Evolutionary conservation across 805 yeast genomes (phyloP), one percentile per base, ranked within the genome.

Genomic region (Candida golubevii): DNA sequence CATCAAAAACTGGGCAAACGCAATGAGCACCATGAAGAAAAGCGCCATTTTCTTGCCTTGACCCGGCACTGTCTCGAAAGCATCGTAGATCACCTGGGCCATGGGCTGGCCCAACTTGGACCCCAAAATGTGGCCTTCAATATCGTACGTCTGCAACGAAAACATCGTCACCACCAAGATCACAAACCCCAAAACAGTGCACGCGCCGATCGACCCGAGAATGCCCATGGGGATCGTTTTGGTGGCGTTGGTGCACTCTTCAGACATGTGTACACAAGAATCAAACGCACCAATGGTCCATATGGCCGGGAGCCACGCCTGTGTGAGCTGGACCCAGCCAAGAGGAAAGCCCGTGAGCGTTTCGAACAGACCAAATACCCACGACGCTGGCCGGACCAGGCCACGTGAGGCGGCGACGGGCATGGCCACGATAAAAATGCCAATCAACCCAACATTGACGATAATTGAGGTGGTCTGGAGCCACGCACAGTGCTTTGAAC

Each of bases 281-380:
- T 83, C 88, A 59, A 81, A 82, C 0, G 84, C 80, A 26, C 85
- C 85, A 57, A 83, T 82, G 23, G 86, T 81, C 89, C 90, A 84
- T 47, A 82, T 75, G 1, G 82, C 80, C 0, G 87, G 82, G 77
- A 80, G 73, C 72, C 80, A 77, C 13, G 75, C 69, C 36, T 51
- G 53, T 9, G 52, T 42, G 75, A 74, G 38, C 46, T 60, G 50
- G 38, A 78, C 73, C 78, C 82, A 79, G 31, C 86, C 87, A 29
- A 59, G 63, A 10, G 79, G 71, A 82, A 85, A 82, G 33, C 69
- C 73, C 30, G 80, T 66, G 37, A 60, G 59, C 57, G 79, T 79
- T 23, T 72, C 65, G 42, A 72, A 69, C 33, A 72, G 60, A 27
- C 80, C 80, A 60, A 82, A 83, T 29, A 82, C 80, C 56, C 68